phyloP scores from a whole-genome alignment of 148 eudicot genomes.

The Mesembryanthemum crystallinum region DNA sequence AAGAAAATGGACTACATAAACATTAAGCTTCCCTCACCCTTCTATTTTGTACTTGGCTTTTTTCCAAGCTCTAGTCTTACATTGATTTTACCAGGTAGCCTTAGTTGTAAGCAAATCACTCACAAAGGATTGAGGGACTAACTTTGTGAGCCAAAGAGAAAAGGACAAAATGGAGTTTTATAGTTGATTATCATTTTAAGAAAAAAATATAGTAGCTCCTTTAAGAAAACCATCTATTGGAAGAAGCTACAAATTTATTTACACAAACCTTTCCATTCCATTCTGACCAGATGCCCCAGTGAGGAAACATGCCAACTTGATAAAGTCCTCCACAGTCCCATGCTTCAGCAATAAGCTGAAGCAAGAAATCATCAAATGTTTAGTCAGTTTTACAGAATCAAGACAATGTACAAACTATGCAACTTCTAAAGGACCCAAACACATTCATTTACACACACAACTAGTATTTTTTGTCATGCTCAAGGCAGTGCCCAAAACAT shows the following conservation, averaged over 20 bases:
- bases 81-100: not conserved
- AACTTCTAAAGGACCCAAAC: not conserved
- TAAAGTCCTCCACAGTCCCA: conserved; percentile 99
- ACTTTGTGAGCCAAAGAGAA: not conserved
- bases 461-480: not conserved
- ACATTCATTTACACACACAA: not conserved
- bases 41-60: not conserved
- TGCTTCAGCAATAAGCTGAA: conserved; percentile 96
- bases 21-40: not conserved
- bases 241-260: not conserved
- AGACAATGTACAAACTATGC: not conserved
- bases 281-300: conserved; percentile 99
- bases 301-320: conserved; percentile 97
- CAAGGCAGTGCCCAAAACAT: not conserved
- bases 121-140: not conserved
- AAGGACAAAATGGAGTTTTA: not conserved
- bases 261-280: conserved; percentile 95
- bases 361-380: conserved; percentile 14
- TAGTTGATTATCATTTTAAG: not conserved
- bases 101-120: not conserved
- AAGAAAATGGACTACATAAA: conserved; percentile 1
- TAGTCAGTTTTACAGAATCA: conserved; percentile 5
- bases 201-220: not conserved
- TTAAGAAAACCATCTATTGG: not conserved
- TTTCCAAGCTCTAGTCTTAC: not conserved